Evolutionary conservation across 1,284 basidiomycete genomes (phyloP), one percentile per base, ranked within the genome.

Genomic region (Termitomyces sp.): DNA sequence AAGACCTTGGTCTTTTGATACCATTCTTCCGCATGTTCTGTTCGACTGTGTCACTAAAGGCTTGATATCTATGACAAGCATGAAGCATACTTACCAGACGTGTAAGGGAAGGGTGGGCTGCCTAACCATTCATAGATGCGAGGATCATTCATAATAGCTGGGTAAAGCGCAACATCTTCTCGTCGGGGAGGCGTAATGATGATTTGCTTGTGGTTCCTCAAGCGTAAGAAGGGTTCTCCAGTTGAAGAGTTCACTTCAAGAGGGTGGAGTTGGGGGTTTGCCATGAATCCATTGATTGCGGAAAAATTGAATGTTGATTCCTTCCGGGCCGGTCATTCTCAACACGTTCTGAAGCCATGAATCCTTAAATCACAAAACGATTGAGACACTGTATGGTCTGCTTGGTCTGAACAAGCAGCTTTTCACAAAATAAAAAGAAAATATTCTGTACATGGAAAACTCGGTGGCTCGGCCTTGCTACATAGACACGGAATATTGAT

Each of bases 171-270:
- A 11, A 60, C 71, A 60, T 85, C 83, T 46, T 66, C 71, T 33
- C 63, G 48, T 37, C 83, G 77, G 26, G 79, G 77, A 26, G 83
- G 76, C 1, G 83, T 86, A 26, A 85, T 60, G 57, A 86, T 78
- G 57, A 85, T 78, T 56, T 78, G 77, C 37, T 71, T 69, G 38
- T 79, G 79, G 48, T 65, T 60, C 13, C 68, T 69, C 33, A 84
- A 69, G 26, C 73, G 74, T 11, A 83, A 68, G 63, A 79, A 83
- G 1, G 73, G 76, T 57, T 84, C 79, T 39, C 73, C 71, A 3
- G 76, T 80, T 18, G 56, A 58, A 7, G 69, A 43, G 51, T 80
- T 74, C 35, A 73, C 56, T 60, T 78, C 68, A 6, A 81, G 65
- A 0, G 76, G 77, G 47, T 68, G 60, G 10, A 73, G 58, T 42